Percentiles rank a stretch among this genome's conserved stretches.
phyloP scores from a whole-genome alignment of 768 basidiomycete genomes.

The Russula sp. region DNA sequence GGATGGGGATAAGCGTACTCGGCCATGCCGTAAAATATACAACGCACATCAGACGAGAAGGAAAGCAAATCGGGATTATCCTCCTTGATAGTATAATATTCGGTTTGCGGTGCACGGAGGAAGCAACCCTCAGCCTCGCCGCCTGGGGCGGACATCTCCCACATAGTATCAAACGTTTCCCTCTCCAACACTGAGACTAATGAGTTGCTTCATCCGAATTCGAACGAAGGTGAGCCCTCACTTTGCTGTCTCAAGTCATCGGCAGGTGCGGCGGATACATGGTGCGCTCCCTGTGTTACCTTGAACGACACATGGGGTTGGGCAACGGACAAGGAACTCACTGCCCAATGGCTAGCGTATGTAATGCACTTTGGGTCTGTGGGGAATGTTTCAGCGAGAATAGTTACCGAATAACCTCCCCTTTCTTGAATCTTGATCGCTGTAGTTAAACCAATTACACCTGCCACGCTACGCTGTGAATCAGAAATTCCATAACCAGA shows the following conservation, averaged over 20 bases:
- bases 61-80: constrained; percentile 34
- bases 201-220: not conserved
- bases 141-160: constrained; percentile 60
- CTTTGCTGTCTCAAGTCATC: constrained; percentile 43
- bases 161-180: constrained; percentile 71
- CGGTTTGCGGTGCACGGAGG: constrained; percentile 55
- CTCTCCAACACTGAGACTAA: constrained; percentile 50
- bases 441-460: constrained; percentile 73
- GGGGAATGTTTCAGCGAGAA: constrained; percentile 68
- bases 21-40: not conserved
- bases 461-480: constrained; percentile 32
- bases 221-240: constrained; percentile 29
- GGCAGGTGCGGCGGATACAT: constrained; percentile 48
- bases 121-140: constrained; percentile 54
- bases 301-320: not conserved
- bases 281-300: constrained; percentile 63
- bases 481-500: not conserved
- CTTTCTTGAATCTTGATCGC: constrained; percentile 64
- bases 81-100: constrained; percentile 45
- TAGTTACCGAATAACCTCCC: constrained; percentile 54
- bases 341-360: constrained; percentile 82
- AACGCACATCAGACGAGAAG: constrained; percentile 33
- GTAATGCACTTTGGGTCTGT: constrained; percentile 65
- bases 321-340: constrained; percentile 32
- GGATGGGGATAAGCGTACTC: constrained; percentile 10